Conservation (phyloP, 1,284 basidiomycete species). For the Veloboletus limbatus region DNA sequence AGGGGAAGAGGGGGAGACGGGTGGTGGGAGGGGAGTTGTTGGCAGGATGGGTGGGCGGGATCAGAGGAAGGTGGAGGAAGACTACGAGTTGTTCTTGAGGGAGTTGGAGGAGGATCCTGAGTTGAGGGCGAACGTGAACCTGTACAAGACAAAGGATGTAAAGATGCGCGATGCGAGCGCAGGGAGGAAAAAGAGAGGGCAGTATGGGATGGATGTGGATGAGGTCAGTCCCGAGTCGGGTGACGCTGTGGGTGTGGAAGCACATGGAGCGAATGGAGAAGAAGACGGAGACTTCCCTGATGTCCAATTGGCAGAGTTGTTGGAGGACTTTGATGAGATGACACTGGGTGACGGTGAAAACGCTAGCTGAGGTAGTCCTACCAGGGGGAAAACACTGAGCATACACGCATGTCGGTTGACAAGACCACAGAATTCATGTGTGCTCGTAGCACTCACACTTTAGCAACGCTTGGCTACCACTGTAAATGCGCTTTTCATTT, state of each 20-base stretch:
- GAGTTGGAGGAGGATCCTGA: slow-evolving; percentile 97
- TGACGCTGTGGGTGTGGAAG: slow-evolving; percentile 26
- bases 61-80: slow-evolving; percentile 91
- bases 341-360: slow-evolving; percentile 46
- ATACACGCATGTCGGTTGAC: not conserved
- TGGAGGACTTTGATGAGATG: slow-evolving; percentile 92
- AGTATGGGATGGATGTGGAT: slow-evolving; percentile 75
- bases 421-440: not conserved
- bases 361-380: slow-evolving; percentile 7
- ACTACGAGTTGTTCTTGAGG: slow-evolving; percentile 94
- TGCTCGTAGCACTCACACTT: not conserved
- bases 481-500: too few species aligned
- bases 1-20: slow-evolving; percentile 78
- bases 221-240: slow-evolving; percentile 38
- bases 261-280: slow-evolving; percentile 49
- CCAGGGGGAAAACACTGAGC: too few species aligned
- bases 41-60: slow-evolving; percentile 90
- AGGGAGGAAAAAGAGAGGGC: slow-evolving; percentile 41
- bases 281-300: slow-evolving; percentile 93
- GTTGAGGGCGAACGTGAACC: slow-evolving; percentile 83
- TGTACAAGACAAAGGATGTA: slow-evolving; percentile 72
- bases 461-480: not conserved
- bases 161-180: slow-evolving; percentile 43
- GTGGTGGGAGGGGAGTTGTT: slow-evolving; percentile 77
- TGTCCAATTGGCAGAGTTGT: slow-evolving; percentile 81